Evolutionary conservation across 108 stramenopile genomes (phyloP), one percentile per base, ranked within the genome.

Genomic region (Stephanodiscus minutulus): DNA sequence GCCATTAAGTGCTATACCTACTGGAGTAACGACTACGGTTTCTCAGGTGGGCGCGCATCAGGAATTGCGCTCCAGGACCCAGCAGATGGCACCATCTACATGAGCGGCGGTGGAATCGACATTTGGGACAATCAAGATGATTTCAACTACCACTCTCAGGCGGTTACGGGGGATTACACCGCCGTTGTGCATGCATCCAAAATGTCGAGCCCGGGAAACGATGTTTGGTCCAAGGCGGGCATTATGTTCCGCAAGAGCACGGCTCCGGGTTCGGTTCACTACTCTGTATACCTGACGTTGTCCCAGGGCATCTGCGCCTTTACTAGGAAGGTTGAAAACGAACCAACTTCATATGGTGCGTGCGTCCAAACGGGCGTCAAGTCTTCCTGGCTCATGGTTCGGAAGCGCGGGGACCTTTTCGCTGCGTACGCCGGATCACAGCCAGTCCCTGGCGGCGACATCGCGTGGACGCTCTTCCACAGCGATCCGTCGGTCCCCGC

Each of bases 141-240:
- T 15, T 76, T 76, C 70, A 27, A 60, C 35, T 82, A 50, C 76
- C 35, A 29, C 63, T 54, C 62, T 47, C 55, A 64, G 48, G 41
- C 20, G 4, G 20, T 8, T 15, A n/a, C 25, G 35, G 76, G 76
- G 8, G 76, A 77, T 33, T 29, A 65, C 35, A 37, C 50, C 3
- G 70, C 72, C 1, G 21, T 28, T 24, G 76, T 66, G 17, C 62
- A 52, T 25, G 55, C 72, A 35, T 35, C 49, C 31, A 59, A 29
- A 22, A 41, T 60, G 22, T 21, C 62, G 36, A 72, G 60, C 29
- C 31, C 28, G 11, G 33, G 13, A 0, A 24, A 29, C 28, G 12
- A 77, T 10, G 0, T 18, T 18, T 77, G 70, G 68, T 25, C 74
- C 20, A 76, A 76, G 44, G 43, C 70, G 2, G 74, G 76, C 15